phyloP scores from a whole-genome alignment of 1,139 yeast species.

The Pichia sp. region DNA sequence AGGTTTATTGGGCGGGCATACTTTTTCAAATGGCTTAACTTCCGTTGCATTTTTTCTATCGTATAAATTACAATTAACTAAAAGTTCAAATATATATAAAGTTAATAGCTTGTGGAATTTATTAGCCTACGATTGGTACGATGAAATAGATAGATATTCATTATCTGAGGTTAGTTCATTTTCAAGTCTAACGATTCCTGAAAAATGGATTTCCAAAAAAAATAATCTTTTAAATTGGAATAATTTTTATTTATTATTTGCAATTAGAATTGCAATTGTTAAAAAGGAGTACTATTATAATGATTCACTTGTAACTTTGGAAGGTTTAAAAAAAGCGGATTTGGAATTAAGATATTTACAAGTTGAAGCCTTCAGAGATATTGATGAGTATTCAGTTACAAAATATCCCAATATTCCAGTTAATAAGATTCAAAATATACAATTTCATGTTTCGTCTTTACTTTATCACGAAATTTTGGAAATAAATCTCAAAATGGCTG shows the following conservation, averaged over 20 bases:
- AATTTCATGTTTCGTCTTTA: constrained; percentile 14
- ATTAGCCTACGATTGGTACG: constrained; percentile 33
- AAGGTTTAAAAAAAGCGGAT: constrained; percentile 21
- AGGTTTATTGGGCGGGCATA: constrained; percentile 31
- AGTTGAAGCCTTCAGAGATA: constrained; percentile 16
- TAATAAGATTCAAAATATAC: constrained; percentile 14
- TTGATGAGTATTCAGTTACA: constrained; percentile 15
- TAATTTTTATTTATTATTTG: constrained; percentile 18
- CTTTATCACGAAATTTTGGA: constrained; percentile 23
- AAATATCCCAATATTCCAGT: constrained; percentile 7
- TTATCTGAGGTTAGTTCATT: constrained; percentile 18
- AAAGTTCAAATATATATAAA: constrained; percentile 14
- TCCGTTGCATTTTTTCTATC: constrained; percentile 28
- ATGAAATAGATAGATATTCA: constrained; percentile 27
- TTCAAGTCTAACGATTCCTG: constrained; percentile 26
- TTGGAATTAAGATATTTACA: constrained; percentile 22
- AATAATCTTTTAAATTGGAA: constrained; percentile 19
- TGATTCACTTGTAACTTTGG: constrained; percentile 18
- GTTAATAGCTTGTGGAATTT: constrained; percentile 31
- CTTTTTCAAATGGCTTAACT: constrained; percentile 28
- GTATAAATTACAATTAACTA: constrained; percentile 27
- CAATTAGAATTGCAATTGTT: constrained; percentile 17
- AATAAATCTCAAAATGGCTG: constrained; percentile 25
- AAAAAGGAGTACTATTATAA: constrained; percentile 23
- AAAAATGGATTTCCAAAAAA: constrained; percentile 14